A percentile compares a stretch with the other conserved stretches of the same genome.
phyloP scores from a whole-genome alignment of 768 basidiomycete species.

The Termitomyces sp. region DNA sequence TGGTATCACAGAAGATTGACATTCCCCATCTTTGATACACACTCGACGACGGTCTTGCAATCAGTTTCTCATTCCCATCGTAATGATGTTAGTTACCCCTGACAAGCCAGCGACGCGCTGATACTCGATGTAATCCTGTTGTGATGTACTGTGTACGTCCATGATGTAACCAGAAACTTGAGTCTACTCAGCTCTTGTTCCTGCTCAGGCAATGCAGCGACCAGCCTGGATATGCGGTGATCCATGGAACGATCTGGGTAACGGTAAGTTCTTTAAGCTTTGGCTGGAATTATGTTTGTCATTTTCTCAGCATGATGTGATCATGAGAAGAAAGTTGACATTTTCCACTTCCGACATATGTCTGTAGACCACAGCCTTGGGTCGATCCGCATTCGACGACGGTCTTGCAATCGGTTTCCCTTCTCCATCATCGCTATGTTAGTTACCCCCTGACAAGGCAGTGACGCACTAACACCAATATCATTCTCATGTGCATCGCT shows the following conservation, averaged over 20 bases:
- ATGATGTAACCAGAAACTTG: background rate
- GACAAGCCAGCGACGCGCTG: background rate
- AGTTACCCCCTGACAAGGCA: background rate
- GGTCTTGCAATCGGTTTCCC: background rate
- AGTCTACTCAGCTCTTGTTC: no score
- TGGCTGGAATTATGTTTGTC: no score
- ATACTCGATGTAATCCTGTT: background rate
- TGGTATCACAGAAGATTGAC: background rate
- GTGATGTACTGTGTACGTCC: background rate
- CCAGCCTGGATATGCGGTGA: no score
- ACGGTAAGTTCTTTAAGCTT: no score
- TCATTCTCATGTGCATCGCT: background rate
- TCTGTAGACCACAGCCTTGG: background rate
- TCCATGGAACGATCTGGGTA: no score
- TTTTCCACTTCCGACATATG: no score
- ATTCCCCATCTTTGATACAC: background rate
- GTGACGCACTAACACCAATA: background rate
- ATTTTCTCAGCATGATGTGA: no score
- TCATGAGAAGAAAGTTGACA: no score
- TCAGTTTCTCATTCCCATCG: background rate
- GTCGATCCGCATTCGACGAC: background rate
- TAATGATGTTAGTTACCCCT: background rate
- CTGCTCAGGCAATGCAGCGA: no score
- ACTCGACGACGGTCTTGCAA: background rate
- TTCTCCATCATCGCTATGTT: background rate